Evolutionary conservation across 2,329 filamentous ascomycete genomes (phyloP).

Genomic region (Aphanoascus verrucosus): DNA sequence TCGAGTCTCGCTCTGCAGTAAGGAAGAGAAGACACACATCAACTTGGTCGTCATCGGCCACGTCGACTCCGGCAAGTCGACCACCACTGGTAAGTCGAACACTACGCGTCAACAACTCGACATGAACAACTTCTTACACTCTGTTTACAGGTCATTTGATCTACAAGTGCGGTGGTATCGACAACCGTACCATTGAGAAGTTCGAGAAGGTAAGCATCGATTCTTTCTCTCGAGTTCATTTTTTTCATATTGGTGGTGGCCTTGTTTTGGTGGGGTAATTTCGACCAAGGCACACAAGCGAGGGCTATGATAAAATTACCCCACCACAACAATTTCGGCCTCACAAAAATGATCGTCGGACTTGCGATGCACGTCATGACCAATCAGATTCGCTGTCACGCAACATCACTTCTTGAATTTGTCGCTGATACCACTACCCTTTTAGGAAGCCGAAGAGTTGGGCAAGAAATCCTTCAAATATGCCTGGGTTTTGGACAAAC

Average conservation of each 20-base stretch:
- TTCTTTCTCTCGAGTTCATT: neutral
- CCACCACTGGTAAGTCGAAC: conserved; percentile 73
- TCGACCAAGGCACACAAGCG: conserved; percentile 1
- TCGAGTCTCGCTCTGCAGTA: conserved; percentile 47
- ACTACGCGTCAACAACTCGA: conserved; percentile 10
- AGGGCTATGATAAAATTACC: conserved; percentile 6
- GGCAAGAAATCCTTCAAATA: conserved; percentile 99
- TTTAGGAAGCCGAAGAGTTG: conserved; percentile 92
- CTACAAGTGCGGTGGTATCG: conserved; percentile 99
- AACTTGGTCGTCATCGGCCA: conserved; percentile 99
- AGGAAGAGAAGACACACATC: conserved; percentile 90
- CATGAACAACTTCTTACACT: conserved; percentile 17
- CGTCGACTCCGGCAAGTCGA: conserved; percentile 99
- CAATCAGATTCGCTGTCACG: neutral
- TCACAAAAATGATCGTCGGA: neutral
- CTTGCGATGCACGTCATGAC: neutral
- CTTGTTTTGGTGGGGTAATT: conserved; percentile 11
- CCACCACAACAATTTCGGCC: conserved; percentile 8
- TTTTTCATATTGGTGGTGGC: neutral
- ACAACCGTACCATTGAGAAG: conserved; percentile 99
- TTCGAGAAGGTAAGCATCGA: conserved; percentile 87
- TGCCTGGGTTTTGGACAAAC: conserved; percentile 99
- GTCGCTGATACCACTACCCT: neutral
- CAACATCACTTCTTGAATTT: neutral
- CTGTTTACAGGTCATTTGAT: conserved; percentile 70